Evolutionary conservation across 805 yeast species (phyloP).

Genomic region (Starmerella bacillaris): DNA sequence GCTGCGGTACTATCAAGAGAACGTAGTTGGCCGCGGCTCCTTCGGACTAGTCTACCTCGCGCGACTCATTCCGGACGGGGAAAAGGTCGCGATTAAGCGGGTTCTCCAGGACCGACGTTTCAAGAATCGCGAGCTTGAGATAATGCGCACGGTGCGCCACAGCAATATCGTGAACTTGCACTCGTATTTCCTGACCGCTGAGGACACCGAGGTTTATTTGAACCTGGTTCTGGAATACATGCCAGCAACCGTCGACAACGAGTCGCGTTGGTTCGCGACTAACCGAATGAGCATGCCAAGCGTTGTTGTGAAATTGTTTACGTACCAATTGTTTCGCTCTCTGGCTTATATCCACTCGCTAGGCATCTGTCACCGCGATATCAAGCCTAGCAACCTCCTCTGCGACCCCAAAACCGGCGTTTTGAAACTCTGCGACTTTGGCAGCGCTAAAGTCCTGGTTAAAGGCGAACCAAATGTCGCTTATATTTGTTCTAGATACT

Average conservation of each 20-base stretch:
- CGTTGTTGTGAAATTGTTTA: constrained; percentile 74
- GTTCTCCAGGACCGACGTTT: constrained; percentile 92
- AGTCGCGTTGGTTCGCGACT: constrained; percentile 51
- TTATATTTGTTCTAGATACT: constrained; percentile 89
- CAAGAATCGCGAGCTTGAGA: constrained; percentile 90
- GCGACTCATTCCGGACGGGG: constrained; percentile 50
- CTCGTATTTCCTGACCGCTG: constrained; percentile 69
- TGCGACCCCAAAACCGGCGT: constrained; percentile 74
- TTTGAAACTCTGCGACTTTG: constrained; percentile 88
- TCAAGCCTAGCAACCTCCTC: constrained; percentile 74
- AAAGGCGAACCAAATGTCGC: constrained; percentile 90
- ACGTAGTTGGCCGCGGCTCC: constrained; percentile 97
- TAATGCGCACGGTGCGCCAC: constrained; percentile 79
- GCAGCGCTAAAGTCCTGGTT: constrained; percentile 78
- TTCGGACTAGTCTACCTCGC: constrained; percentile 96
- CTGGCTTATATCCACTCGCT: constrained; percentile 55
- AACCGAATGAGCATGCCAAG: constrained; percentile 63
- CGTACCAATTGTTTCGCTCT: constrained; percentile 62
- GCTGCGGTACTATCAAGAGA: constrained; percentile 61
- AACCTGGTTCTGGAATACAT: constrained; percentile 80
- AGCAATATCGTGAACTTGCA: constrained; percentile 72
- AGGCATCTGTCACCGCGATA: constrained; percentile 76
- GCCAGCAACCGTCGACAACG: constrained; percentile 90
- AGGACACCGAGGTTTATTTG: constrained; percentile 66
- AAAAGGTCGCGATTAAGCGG: constrained; percentile 79